These are phyloP conservation scores for Rhododendron ovatum DNA, from an alignment of 148 eudicot species.

Conservation along the genomic window DNA sequence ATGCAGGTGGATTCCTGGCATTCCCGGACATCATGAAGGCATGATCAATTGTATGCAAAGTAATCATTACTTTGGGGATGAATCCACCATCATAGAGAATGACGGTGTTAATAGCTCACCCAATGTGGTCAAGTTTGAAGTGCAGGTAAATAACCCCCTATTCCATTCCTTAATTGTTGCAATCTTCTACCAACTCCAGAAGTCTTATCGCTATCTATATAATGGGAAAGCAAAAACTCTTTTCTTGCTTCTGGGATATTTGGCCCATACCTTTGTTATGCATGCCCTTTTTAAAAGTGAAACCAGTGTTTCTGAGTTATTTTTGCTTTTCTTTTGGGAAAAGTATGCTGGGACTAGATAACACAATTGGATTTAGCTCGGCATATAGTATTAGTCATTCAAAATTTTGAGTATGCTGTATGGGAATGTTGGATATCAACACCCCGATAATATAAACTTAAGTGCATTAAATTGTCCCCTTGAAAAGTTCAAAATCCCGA, in stretches of 20 bases:
- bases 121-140: conserved; percentile 83
- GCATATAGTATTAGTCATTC: neutral
- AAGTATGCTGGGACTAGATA: neutral
- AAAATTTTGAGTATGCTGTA: neutral
- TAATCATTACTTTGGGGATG: conserved; percentile 64
- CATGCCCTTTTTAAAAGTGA: neutral
- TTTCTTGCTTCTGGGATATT: neutral
- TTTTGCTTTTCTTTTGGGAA: neutral
- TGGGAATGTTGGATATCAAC: neutral
- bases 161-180: neutral
- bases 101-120: conserved; percentile 41
- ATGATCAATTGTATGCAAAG: conserved; percentile 46
- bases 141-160: conserved; percentile 56
- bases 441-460: neutral
- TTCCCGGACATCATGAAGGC: conserved; percentile 56
- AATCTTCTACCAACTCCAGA: neutral
- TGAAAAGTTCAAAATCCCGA: neutral
- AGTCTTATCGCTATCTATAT: neutral
- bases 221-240: neutral
- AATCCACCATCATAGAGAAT: conserved; percentile 56
- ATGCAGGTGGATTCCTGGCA: conserved; percentile 82
- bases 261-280: neutral
- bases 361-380: neutral
- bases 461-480: neutral
- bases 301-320: neutral